A percentile compares a stretch with the other conserved stretches of the same genome.
Evolutionary conservation across 306 rosid species (phyloP).

Genomic region (Pterocarpus macrocarpus): DNA sequence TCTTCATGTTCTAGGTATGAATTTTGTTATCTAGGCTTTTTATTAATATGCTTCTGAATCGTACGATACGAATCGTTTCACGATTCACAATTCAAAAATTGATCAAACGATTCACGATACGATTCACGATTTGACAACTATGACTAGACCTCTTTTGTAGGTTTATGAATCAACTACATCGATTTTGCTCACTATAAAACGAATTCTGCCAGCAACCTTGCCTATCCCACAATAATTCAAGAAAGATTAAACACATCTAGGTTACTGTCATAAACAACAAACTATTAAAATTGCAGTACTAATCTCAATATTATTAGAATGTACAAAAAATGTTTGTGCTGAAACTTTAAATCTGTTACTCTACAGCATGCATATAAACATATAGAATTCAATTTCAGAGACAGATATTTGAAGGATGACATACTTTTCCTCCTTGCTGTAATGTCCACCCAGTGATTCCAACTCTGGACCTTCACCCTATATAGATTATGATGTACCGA

Average conservation of each 20-base stretch:
- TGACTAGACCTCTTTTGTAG: slow-evolving; percentile 17
- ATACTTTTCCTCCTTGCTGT: slow-evolving; percentile 57
- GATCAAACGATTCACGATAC: too few relatives aligned
- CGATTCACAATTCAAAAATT: too few relatives aligned
- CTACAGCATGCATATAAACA: slow-evolving; percentile 30
- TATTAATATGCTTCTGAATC: too few relatives aligned
- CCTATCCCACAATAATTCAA: slow-evolving; percentile 6
- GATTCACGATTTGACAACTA: too few relatives aligned
- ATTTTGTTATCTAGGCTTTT: too few relatives aligned
- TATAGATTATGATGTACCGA: slow-evolving; percentile 31
- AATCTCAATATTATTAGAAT: slow-evolving; percentile 7
- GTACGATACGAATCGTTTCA: too few relatives aligned
- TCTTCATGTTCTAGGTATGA: too few relatives aligned
- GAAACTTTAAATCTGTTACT: slow-evolving; percentile 14
- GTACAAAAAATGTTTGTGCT: not conserved
- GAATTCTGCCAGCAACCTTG: not conserved
- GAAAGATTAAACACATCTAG: slow-evolving; percentile 8
- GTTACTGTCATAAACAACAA: slow-evolving; percentile 14
- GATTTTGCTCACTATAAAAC: slow-evolving; percentile 18
- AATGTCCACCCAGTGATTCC: slow-evolving; percentile 45
- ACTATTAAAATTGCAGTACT: not conserved
- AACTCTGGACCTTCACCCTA: slow-evolving; percentile 51
- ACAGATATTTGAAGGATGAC: slow-evolving; percentile 47
- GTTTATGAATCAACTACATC: not conserved
- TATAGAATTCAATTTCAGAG: slow-evolving; percentile 23